Evolutionary conservation across 208 protist species (phyloP), one percentile per base, ranked within the genome.

Genomic region (Wallacemonas sp.): DNA sequence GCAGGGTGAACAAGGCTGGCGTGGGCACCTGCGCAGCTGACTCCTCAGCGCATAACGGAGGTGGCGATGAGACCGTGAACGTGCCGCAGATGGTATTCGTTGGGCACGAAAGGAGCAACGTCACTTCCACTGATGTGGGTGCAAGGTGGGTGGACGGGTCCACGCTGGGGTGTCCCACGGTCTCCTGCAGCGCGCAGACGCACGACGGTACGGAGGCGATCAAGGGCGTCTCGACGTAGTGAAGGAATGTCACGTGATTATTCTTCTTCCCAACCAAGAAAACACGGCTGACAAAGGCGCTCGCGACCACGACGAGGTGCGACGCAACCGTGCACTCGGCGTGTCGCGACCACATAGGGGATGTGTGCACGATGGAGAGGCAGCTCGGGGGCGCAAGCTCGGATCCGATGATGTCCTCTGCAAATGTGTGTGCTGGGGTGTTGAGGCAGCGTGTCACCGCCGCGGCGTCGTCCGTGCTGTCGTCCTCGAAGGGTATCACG

Each of bases 261-360:
- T 38, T 12, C 30, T 24, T 26, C 12, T n/a, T n/a, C n/a, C n/a
- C n/a, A n/a, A 16, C 39, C 55, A 24, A 8, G 26, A 86, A 65
- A 23, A 90, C 48, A 12, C 76, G 72, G 39, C 88, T 46, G n/a
- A 79, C 65, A 43, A 68, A 87, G 19, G 84, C 76, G 24, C 75
- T 81, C 21, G 80, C 78, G 8, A 89, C 76, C 6, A 93, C 56
- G 16, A 90, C 39, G 2, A 72, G 68, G 30, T 43, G 19, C 60
- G 48, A 16, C 54, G 55, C 30, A 64, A 52, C 54, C 26, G 44
- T 26, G 17, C 17, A 4, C 58, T 52, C 16, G 57, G 23, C 21
- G 38, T 3, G 1, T 23, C 43, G 2, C 44, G 4, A 1, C 21
- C 30, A 56, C 32, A 65, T 67, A 21, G 60, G 41, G 36, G 60